Conservation (phyloP, 139 green algal species). For the Monoraphidium neglectum region DNA sequence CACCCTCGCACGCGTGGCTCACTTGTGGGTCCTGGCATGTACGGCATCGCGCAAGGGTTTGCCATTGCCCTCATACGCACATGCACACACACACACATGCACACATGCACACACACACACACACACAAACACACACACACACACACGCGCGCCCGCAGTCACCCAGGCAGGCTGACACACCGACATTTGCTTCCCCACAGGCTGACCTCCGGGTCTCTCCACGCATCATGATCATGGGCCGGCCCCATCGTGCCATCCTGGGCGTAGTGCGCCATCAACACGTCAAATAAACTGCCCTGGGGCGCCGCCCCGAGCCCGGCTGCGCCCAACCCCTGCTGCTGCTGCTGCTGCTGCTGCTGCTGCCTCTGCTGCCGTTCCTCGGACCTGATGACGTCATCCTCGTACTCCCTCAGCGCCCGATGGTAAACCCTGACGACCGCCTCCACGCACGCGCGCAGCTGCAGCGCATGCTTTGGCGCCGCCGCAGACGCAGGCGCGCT, state of each 20-base stretch:
- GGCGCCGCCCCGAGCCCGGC: no score
- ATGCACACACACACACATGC: slow-evolving; percentile 1
- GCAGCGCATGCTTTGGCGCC: not conserved
- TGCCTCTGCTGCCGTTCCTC: no score
- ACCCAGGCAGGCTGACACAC: not conserved
- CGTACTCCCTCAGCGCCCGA: slow-evolving; percentile 2
- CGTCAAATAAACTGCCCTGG: slow-evolving; percentile 18
- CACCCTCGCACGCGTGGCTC: no score
- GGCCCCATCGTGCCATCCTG: not conserved
- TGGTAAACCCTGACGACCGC: slow-evolving; percentile 18
- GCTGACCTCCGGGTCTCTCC: slow-evolving; percentile 27
- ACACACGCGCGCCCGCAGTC: not conserved
- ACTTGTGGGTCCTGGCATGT: no score
- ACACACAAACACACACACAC: no score
- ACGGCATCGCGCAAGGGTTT: no score
- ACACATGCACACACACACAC: not conserved
- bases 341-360: not conserved
- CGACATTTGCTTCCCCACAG: not conserved
- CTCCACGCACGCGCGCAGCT: slow-evolving; percentile 8
- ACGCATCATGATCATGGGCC: not conserved
- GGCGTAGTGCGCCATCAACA: slow-evolving; percentile 24
- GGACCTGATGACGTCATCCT: not conserved
- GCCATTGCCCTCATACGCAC: no score
- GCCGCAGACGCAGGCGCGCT: no score
- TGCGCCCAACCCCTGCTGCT: slow-evolving; percentile 5